Evolutionary conservation across 1,284 basidiomycete species (phyloP).

Genomic region (Boletus smithii): DNA sequence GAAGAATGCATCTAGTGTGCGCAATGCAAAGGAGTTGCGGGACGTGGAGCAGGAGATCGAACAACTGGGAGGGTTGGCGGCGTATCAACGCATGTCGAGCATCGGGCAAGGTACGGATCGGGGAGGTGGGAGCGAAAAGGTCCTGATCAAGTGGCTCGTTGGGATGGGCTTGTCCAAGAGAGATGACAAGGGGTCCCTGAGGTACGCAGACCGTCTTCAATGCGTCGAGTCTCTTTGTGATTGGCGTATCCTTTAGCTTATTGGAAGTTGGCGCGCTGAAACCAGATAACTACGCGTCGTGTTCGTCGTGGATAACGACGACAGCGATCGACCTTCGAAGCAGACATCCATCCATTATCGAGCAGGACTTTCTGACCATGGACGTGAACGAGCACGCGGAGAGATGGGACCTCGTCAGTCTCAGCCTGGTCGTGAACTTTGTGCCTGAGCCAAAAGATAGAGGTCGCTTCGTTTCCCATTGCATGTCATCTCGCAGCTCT

Average conservation of each 20-base stretch:
- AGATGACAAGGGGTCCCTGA: conserved; percentile 37
- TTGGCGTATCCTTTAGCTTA: conserved; percentile 46
- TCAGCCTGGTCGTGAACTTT: conserved; percentile 86
- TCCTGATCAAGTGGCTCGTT: conserved; percentile 73
- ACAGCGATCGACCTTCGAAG: conserved; percentile 80
- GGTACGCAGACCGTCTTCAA: conserved; percentile 34
- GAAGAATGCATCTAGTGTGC: conserved; percentile 18
- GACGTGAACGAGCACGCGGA: conserved; percentile 44
- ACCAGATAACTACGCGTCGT: conserved; percentile 73
- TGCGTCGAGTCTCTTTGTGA: neutral
- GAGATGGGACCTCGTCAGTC: conserved; percentile 75
- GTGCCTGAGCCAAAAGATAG: conserved; percentile 71
- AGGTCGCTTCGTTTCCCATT: conserved; percentile 46
- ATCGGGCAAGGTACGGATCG: conserved; percentile 76
- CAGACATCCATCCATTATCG: conserved; percentile 69
- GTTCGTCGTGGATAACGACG: conserved; percentile 65
- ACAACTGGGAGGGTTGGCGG: conserved; percentile 68
- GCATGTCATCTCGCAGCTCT: neutral
- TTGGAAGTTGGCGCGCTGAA: conserved; percentile 85
- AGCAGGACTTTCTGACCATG: conserved; percentile 79
- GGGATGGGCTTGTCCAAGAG: conserved; percentile 46
- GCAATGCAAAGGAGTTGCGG: conserved; percentile 37
- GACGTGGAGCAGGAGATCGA: conserved; percentile 61
- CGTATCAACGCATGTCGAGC: conserved; percentile 78
- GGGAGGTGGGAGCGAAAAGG: conserved; percentile 81